Base-by-base conservation (phyloP, 2,329 filamentous ascomycete genomes). In the Tolypocladium endophyticum region DNA sequence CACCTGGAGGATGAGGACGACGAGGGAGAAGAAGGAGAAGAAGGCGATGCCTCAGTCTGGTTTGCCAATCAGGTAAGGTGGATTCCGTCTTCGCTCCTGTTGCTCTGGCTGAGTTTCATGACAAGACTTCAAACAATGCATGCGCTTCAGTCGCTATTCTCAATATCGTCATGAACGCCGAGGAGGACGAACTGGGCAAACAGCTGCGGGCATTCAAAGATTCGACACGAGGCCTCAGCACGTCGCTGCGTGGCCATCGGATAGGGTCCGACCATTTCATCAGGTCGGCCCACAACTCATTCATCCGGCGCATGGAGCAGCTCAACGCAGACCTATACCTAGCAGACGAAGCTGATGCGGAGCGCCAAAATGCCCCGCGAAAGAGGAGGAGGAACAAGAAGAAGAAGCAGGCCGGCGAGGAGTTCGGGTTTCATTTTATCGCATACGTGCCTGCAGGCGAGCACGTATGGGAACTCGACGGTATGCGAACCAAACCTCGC, bases 121-220 rank as follows among this genome's bases (percentile, higher is more conserved):
- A 28, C 7, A 14, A 93, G 87, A 91, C 89, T 1, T 87, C 86
- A 0, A 81, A 84, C 59, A 96, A 96, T 72, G 88, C 91, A 33
- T 99, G 94, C 73, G 94, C 91, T 25, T 94, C 90, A n/a, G 85
- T 97, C 54, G 92, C 94, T 4, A 79, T 97, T 64, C 81, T 97
- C 66, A 97, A 97, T 68, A 96, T 97, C 61, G 77, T 96, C 69
- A 95, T 96, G 83, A 97, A 97, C 69, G 81, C 86, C 30, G 76
- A 83, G 0, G 78, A 77, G 0, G 73, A 91, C 4, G 75, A 85
- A 14, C 80, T 97, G 7, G 91, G 92, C 4, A 74, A 83, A n/a
- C 79, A 87, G 61, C 80, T 97, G 1, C 73, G 78, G 35, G 74
- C 79, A 18, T 96, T 97, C 76, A 93, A 90, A 67, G 76, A 85